These are phyloP conservation scores for Curvularia eragrostidis DNA, from an alignment of 2,329 filamentous ascomycete genomes.

Conservation along the genomic window DNA sequence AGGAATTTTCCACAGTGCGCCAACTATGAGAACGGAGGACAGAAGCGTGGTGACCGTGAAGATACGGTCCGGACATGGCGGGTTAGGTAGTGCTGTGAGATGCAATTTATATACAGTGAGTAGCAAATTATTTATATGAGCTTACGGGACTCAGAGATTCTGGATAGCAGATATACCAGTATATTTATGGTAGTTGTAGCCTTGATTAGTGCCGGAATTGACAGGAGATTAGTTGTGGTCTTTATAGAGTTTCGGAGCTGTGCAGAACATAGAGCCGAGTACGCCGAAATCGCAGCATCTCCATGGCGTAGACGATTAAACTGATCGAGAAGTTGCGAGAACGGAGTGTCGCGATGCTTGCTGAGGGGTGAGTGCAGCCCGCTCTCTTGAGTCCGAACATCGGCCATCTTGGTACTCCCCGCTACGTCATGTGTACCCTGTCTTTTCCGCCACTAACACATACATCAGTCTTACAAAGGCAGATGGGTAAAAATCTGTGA, in stretches of 20 bases:
- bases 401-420: conserved; percentile 13
- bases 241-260: not conserved
- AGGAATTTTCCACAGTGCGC: conserved; percentile 55
- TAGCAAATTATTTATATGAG: not conserved
- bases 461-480: not conserved
- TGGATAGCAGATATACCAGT: not conserved
- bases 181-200: not conserved
- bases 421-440: conserved; percentile 9
- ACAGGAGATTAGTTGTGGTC: conserved; percentile 3
- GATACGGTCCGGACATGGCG: conserved; percentile 38
- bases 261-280: not conserved
- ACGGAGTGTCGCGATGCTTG: not conserved
- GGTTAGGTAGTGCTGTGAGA: not conserved
- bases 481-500: not conserved
- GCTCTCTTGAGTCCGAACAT: conserved; percentile 10
- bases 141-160: not conserved
- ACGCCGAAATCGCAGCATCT: conserved; percentile 5
- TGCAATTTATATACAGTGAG: not conserved
- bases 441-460: not conserved
- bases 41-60: conserved; percentile 52
- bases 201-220: conserved; percentile 10
- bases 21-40: conserved; percentile 54
- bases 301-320: not conserved
- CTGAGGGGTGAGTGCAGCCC: not conserved
- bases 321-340: not conserved